phyloP scores from a whole-genome alignment of 116 monocot genomes.

The Papilionanthe hybrid region DNA sequence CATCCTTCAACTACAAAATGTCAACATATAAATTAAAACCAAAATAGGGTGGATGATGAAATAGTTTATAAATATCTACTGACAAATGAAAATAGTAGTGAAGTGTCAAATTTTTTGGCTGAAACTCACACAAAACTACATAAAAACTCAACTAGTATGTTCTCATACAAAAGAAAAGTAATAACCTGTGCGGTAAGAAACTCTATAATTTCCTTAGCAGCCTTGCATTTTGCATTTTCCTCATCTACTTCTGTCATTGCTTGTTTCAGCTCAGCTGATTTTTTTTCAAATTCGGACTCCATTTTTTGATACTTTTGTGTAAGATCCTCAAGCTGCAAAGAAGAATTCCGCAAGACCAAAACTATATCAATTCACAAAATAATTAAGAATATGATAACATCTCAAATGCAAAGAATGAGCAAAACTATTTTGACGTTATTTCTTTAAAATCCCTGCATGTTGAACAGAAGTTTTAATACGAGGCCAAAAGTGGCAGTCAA shows the following conservation, averaged over 20 bases:
- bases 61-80: neutral
- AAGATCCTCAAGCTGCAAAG: conserved; percentile 61
- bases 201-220: conserved; percentile 93
- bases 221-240: conserved; percentile 79
- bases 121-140: neutral
- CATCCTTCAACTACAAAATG: conserved; percentile 65
- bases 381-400: neutral
- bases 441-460: neutral
- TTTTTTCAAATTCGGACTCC: conserved; percentile 67
- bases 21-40: neutral
- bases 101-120: neutral
- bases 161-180: neutral
- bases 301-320: conserved; percentile 58
- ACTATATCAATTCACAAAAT: neutral
- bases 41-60: neutral
- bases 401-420: neutral
- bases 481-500: neutral
- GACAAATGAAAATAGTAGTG: conserved; percentile 1
- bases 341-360: neutral
- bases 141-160: neutral
- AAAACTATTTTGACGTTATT: neutral
- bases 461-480: neutral
- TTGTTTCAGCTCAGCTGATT: conserved; percentile 59
- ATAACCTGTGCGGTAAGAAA: conserved; percentile 85
- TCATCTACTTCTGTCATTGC: conserved; percentile 56